Percentiles rank a stretch among this genome's conserved stretches.
phyloP scores from a whole-genome alignment of 2,329 filamentous ascomycete species.

The Fusarium sp. region DNA sequence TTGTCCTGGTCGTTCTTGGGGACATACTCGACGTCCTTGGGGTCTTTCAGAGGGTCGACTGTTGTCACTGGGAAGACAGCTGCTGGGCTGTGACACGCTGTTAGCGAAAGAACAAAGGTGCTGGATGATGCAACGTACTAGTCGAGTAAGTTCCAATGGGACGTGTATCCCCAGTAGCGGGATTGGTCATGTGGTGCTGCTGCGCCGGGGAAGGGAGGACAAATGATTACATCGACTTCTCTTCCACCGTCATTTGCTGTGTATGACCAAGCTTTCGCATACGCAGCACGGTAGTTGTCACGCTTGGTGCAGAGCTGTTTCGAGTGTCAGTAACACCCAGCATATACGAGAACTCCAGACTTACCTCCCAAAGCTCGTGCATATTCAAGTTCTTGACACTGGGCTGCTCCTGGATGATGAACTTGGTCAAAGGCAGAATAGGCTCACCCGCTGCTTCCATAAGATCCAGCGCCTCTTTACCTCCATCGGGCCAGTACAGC shows the following conservation, averaged over 20 bases:
- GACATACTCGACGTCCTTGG: slow-evolving; percentile 42
- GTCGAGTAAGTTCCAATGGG: slow-evolving; percentile 77
- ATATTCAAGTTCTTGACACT: slow-evolving; percentile 58
- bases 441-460: slow-evolving; percentile 70
- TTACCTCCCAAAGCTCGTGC: slow-evolving; percentile 57
- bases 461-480: slow-evolving; percentile 62
- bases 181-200: slow-evolving; percentile 58
- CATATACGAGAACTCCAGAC: background rate
- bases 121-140: slow-evolving; percentile 54
- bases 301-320: slow-evolving; percentile 53
- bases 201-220: slow-evolving; percentile 68
- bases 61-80: slow-evolving; percentile 69
- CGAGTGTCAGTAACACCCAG: fast-evolving
- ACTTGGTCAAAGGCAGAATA: slow-evolving; percentile 68
- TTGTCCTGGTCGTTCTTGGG: slow-evolving; percentile 49
- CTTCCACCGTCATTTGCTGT: slow-evolving; percentile 48
- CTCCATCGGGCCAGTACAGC: slow-evolving; percentile 73
- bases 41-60: slow-evolving; percentile 47
- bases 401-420: slow-evolving; percentile 68
- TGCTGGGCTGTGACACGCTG: slow-evolving; percentile 55
- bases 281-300: slow-evolving; percentile 56
- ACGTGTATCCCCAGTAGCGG: slow-evolving; percentile 73
- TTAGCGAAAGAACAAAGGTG: fast-evolving
- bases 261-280: slow-evolving; percentile 56
- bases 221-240: slow-evolving; percentile 72